Evolutionary conservation across 495 filamentous ascomycete species (phyloP).

Genomic region (Trichoderma orchidacearum): DNA sequence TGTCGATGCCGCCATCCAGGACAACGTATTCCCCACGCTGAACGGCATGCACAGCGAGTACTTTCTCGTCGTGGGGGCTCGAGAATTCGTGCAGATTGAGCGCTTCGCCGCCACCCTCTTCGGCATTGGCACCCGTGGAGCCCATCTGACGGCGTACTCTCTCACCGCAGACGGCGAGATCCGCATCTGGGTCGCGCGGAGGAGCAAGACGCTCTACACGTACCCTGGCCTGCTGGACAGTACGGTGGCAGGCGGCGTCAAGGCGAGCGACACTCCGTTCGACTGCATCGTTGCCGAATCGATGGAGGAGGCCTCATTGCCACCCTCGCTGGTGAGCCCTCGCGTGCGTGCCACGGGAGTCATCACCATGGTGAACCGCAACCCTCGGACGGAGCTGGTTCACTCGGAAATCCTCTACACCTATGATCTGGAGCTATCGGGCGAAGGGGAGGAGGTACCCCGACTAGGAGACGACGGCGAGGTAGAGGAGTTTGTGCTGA

Average conservation of each 20-base stretch:
- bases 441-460: conserved; percentile 23
- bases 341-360: conserved; percentile 19
- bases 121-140: conserved; percentile 34
- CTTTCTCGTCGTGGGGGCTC: conserved; percentile 30
- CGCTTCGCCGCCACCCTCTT: conserved; percentile 33
- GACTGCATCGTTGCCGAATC: conserved; percentile 40
- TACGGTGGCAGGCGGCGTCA: conserved; percentile 41
- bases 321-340: conserved; percentile 13
- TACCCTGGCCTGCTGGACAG: conserved; percentile 41
- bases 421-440: conserved; percentile 33
- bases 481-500: conserved; percentile 34
- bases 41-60: conserved; percentile 29
- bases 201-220: conserved; percentile 29
- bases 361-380: conserved; percentile 25
- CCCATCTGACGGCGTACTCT: conserved; percentile 36
- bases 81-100: conserved; percentile 27
- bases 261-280: conserved; percentile 23
- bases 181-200: conserved; percentile 37
- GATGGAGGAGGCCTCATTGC: conserved; percentile 38
- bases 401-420: conserved; percentile 32
- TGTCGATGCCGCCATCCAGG: conserved; percentile 20
- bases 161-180: conserved; percentile 8
- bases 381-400: conserved; percentile 39
- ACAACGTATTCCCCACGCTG: conserved; percentile 22
- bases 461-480: conserved; percentile 28